Evolutionary conservation across 2,329 filamentous ascomycete species (phyloP).

Genomic region (Cercospora zeina): DNA sequence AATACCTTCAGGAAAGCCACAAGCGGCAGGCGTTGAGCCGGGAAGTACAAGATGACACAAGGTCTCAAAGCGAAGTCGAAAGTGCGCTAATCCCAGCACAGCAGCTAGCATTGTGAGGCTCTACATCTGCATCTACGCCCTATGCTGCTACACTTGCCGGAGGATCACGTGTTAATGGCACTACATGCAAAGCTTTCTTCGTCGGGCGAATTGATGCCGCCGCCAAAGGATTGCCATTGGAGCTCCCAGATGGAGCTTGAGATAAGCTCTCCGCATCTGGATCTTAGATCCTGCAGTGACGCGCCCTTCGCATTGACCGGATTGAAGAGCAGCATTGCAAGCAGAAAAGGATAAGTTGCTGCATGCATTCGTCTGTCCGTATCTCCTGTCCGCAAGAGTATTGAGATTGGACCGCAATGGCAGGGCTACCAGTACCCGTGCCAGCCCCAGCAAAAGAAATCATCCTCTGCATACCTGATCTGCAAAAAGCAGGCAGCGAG

Average conservation of each 20-base stretch:
- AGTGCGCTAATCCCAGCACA: neutral
- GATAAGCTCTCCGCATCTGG: slow-evolving; percentile 17
- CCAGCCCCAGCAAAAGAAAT: slow-evolving; percentile 20
- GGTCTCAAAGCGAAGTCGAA: neutral
- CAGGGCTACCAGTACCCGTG: slow-evolving; percentile 28
- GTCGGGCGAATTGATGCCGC: neutral
- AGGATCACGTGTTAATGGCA: neutral
- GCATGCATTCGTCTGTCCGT: neutral
- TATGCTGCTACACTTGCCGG: neutral
- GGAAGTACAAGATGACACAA: neutral
- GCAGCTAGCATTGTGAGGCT: neutral
- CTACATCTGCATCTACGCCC: neutral
- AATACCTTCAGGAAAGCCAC: neutral
- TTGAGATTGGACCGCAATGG: slow-evolving; percentile 13
- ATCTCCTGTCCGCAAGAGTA: neutral
- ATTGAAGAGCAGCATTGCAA: neutral
- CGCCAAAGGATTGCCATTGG: neutral
- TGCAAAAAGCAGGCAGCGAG: slow-evolving; percentile 28
- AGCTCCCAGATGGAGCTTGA: slow-evolving; percentile 8
- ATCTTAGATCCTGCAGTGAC: slow-evolving; percentile 3
- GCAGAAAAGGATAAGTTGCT: neutral
- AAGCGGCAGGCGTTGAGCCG: neutral
- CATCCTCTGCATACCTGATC: slow-evolving; percentile 32
- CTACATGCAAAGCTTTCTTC: neutral
- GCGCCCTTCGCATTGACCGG: slow-evolving; percentile 6